phyloP scores from a whole-genome alignment of 306 rosid genomes.

The Sicyos baderoa region DNA sequence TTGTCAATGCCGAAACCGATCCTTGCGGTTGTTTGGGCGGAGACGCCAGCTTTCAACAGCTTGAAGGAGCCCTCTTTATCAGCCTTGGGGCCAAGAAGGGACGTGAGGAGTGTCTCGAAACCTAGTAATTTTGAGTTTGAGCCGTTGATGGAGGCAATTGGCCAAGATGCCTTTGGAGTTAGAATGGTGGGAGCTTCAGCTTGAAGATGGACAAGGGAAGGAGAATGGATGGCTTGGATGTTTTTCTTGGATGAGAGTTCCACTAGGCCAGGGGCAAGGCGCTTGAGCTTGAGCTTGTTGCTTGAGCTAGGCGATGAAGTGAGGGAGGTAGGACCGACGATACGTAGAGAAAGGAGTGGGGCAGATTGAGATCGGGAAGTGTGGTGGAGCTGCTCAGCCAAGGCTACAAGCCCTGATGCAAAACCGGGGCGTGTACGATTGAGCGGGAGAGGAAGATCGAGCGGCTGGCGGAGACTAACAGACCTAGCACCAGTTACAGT shows the following conservation, averaged over 20 bases:
- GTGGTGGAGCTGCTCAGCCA: constrained; percentile 67
- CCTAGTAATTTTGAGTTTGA: constrained; percentile 66
- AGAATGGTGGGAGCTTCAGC: constrained; percentile 50
- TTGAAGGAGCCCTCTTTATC: constrained; percentile 64
- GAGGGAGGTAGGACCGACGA: constrained; percentile 82
- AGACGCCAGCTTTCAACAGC: constrained; percentile 79
- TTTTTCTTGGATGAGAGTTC: constrained; percentile 53
- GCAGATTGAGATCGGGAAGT: constrained; percentile 42
- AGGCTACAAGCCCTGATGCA: constrained; percentile 64
- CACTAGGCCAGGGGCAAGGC: constrained; percentile 92
- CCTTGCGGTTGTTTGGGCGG: constrained; percentile 74
- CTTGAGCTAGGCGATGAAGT: constrained; percentile 45
- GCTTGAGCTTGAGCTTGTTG: constrained; percentile 75
- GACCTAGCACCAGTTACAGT: constrained; percentile 91
- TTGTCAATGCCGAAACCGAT: constrained; percentile 80
- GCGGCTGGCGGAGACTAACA: constrained; percentile 79
- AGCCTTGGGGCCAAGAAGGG: constrained; percentile 68
- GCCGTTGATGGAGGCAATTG: constrained; percentile 72
- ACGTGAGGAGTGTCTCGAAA: constrained; percentile 55
- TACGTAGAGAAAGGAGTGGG: constrained; percentile 65
- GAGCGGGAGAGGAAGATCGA: constrained; percentile 69
- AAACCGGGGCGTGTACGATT: constrained; percentile 49
- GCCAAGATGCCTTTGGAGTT: constrained; percentile 89
- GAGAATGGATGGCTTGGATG: constrained; percentile 27
- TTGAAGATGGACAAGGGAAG: constrained; percentile 33